phyloP scores from a whole-genome alignment of 1,139 yeast species.

The Sugiyamaella grinbergsii region DNA sequence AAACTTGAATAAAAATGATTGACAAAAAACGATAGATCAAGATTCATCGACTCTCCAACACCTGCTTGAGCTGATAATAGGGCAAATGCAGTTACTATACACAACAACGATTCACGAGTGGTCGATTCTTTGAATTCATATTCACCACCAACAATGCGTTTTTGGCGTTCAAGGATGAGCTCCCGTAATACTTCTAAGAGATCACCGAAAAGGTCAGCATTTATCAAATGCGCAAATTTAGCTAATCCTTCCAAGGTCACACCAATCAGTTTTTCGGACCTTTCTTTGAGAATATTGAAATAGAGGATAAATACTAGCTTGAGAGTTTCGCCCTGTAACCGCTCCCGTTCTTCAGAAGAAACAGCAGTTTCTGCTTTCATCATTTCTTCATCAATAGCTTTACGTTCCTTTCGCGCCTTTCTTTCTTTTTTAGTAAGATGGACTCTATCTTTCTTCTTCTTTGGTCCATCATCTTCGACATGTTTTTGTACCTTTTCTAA shows the following conservation, averaged over 20 bases:
- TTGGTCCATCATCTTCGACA: constrained; percentile 44
- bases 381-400: constrained; percentile 86
- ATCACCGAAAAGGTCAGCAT: constrained; percentile 89
- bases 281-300: constrained; percentile 69
- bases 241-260: constrained; percentile 90
- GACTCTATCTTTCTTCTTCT: constrained; percentile 83
- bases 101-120: constrained; percentile 70
- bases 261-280: constrained; percentile 59
- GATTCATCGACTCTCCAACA: constrained; percentile 46
- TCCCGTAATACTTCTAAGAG: constrained; percentile 86
- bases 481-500: constrained; percentile 57
- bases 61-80: constrained; percentile 69
- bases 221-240: constrained; percentile 87
- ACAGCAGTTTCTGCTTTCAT: constrained; percentile 83
- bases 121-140: constrained; percentile 45
- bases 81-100: constrained; percentile 89
- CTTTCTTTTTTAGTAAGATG: constrained; percentile 86
- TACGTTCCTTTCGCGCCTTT: constrained; percentile 82
- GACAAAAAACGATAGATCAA: constrained; percentile 56
- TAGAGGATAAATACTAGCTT: constrained; percentile 72
- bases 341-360: constrained; percentile 83
- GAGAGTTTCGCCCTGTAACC: constrained; percentile 79
- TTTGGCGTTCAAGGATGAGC: constrained; percentile 54
- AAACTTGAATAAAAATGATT: constrained; percentile 69
- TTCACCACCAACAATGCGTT: constrained; percentile 45